Evolutionary conservation across 2,329 filamentous ascomycete species (phyloP).

Genomic region (Colletotrichum spaethianum): DNA sequence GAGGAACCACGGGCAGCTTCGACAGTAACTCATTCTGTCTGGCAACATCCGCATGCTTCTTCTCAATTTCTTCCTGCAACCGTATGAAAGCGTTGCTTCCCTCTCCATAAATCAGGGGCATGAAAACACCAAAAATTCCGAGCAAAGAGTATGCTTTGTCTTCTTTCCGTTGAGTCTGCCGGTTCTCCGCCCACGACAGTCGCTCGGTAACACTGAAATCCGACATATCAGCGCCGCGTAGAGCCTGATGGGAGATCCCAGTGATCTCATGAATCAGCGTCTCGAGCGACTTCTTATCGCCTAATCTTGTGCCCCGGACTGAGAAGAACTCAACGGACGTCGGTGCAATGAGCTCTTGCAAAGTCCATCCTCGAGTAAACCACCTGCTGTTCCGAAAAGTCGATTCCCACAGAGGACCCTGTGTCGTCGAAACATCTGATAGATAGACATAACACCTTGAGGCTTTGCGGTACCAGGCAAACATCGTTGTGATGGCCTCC

Average conservation of each 20-base stretch:
- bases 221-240: slow-evolving; percentile 35
- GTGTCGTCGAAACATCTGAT: not conserved
- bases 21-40: not conserved
- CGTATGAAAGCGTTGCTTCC: slow-evolving; percentile 36
- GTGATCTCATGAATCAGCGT: slow-evolving; percentile 45
- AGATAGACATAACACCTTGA: slow-evolving; percentile 46
- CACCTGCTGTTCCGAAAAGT: not conserved
- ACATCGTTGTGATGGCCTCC: slow-evolving; percentile 47
- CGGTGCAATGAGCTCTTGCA: slow-evolving; percentile 44
- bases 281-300: slow-evolving; percentile 44
- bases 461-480: slow-evolving; percentile 49
- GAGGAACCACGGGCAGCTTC: not conserved
- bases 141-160: slow-evolving; percentile 43
- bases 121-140: slow-evolving; percentile 42
- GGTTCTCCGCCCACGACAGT: slow-evolving; percentile 41
- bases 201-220: slow-evolving; percentile 40
- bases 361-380: too few species aligned
- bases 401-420: not conserved
- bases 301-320: slow-evolving; percentile 40
- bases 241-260: slow-evolving; percentile 41
- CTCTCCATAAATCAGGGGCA: slow-evolving; percentile 42
- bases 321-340: slow-evolving; percentile 45
- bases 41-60: not conserved
- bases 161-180: slow-evolving; percentile 38
- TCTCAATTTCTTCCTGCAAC: slow-evolving; percentile 35